Base-by-base conservation (phyloP, 202 grass and related monocot species). In the Cymbopogon flexuosus region DNA sequence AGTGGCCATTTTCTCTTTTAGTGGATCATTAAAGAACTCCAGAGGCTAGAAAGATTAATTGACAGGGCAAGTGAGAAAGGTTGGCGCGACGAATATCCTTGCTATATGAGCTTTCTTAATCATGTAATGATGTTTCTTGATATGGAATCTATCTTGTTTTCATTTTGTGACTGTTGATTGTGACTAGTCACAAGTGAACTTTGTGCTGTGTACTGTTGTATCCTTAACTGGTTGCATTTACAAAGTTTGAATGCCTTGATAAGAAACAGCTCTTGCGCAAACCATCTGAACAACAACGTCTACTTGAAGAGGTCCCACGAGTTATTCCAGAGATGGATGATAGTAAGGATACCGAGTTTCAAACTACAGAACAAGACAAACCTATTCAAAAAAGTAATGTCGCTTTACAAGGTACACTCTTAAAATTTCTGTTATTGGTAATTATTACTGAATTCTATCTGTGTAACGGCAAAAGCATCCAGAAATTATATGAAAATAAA, bases 81-180 rank as follows among this genome's bases (percentile, higher is more conserved):
- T 35, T 91, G 92, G 92, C 83, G 83, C 52, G 51, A 8, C 10
- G 82, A 88, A 98, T 98, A 98, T 98, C 96, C 96, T 95, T 93
- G 22, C 7, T 56, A 69, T 52, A 83, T 70, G 40, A 62, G 19
- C n/a, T 86, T 2, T 86, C 81, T 27, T 43, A 13, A 43, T 69
- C 51, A 79, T 79, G 29, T 68, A 76, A 21, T 75, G 18, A 57
- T 74, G 15, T 62, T 87, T 78, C 15, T n/a, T 68, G 46, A 78
- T 68, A 62, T 56, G 7, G 34, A 77, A 35, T 27, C 0, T 47
- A 22, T 85, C 42, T 56, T 77, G 40, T 59, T 84, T 76, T 71
- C 56, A 35, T 60, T 23, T 72, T 35, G 65, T 70, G 36, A 24
- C 16, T 46, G 24, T 70, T 42, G 31, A 36, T 4, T 70, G 79